A percentile compares a stretch with the other conserved stretches of the same genome.
These are phyloP conservation scores for Pseudozyma thailandica DNA, from an alignment of 1,284 basidiomycete genomes.

Conservation along the genomic window DNA sequence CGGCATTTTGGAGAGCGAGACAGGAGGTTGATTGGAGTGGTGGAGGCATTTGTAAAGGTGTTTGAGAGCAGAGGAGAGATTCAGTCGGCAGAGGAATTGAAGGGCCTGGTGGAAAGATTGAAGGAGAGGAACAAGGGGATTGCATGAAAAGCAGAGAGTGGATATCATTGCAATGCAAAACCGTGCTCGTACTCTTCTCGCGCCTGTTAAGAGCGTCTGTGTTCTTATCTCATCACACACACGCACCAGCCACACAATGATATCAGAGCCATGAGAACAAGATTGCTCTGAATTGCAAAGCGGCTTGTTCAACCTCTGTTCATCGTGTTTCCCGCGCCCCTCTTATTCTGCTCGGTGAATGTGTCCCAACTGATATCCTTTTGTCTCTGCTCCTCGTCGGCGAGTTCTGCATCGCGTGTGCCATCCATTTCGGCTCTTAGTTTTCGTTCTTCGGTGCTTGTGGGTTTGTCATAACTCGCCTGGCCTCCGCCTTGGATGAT, in stretches of 20 bases:
- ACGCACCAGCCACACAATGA: no score
- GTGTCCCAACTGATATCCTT: conserved; percentile 60
- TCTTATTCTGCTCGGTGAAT: conserved; percentile 64
- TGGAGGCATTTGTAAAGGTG: conserved; percentile 24
- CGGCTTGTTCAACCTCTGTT: conserved; percentile 76
- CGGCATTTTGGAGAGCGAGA: conserved; percentile 16
- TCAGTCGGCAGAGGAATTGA: conserved; percentile 7
- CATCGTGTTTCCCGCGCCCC: conserved; percentile 92
- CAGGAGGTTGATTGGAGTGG: conserved; percentile 4
- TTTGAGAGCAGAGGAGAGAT: conserved; percentile 21
- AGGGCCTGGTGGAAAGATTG: conserved; percentile 2
- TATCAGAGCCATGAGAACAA: no score
- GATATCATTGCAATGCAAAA: background rate
- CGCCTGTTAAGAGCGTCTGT: no score
- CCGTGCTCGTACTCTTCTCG: background rate
- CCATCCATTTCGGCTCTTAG: conserved; percentile 78
- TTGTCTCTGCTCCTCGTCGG: conserved; percentile 72
- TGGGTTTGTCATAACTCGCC: conserved; percentile 32
- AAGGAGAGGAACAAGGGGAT: background rate
- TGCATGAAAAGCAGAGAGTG: background rate
- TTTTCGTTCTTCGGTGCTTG: conserved; percentile 69
- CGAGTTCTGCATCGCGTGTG: conserved; percentile 76
- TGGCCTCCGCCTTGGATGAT: conserved; percentile 81
- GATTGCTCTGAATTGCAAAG: no score
- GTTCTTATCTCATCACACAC: no score